These are phyloP conservation scores for Paraphysoderma sedebokerense DNA, from an alignment of 371 early-diverging fungal genomes.

Conservation along the genomic window DNA sequence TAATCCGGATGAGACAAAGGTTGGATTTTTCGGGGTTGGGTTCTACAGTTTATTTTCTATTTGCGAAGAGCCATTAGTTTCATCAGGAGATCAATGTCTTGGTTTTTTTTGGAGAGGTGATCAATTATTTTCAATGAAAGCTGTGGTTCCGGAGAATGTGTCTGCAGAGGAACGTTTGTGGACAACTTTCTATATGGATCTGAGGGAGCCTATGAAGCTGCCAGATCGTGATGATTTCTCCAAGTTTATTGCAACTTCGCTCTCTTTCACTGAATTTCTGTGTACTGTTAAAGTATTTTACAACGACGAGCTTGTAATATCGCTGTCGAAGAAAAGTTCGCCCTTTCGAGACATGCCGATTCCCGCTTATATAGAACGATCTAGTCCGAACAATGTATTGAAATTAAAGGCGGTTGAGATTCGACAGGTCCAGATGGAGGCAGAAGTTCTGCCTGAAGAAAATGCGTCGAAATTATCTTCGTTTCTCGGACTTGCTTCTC, in stretches of 20 bases:
- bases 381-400: constrained; percentile 53
- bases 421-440: constrained; percentile 50
- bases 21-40: constrained; percentile 81
- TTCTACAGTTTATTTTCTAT: constrained; percentile 74
- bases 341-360: constrained; percentile 33
- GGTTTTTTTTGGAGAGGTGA: constrained; percentile 82
- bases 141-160: constrained; percentile 27
- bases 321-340: constrained; percentile 39
- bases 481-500: not conserved
- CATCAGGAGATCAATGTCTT: constrained; percentile 59
- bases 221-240: constrained; percentile 53
- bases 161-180: constrained; percentile 19
- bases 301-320: constrained; percentile 37
- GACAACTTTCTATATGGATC: constrained; percentile 57
- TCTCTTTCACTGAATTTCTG: constrained; percentile 66
- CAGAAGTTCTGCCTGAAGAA: constrained; percentile 25
- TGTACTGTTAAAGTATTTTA: constrained; percentile 41
- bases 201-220: constrained; percentile 59
- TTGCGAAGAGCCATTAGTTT: constrained; percentile 72
- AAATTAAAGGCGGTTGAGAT: constrained; percentile 35
- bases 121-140: constrained; percentile 63
- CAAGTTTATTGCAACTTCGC: constrained; percentile 59
- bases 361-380: constrained; percentile 6
- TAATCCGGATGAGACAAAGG: constrained; percentile 15
- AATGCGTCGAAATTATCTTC: constrained; percentile 1